Base-by-base conservation (phyloP, 1,139 yeast genomes). In the Hansenula lynferdii region DNA sequence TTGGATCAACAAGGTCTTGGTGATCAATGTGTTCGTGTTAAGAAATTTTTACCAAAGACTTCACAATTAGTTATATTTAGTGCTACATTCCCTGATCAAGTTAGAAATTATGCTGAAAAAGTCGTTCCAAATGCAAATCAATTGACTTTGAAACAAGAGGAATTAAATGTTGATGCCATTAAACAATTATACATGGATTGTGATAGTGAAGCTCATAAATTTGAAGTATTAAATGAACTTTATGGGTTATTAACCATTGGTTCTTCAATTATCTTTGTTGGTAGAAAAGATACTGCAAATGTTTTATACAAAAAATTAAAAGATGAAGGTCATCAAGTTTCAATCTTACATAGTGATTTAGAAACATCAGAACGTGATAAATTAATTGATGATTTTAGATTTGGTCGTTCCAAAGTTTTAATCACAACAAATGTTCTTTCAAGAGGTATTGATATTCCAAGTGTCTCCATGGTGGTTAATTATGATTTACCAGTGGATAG, bases 161-260 rank as follows among this genome's bases (percentile, higher is more conserved):
- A 92, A 60, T 78, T 92, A 56, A 90, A 90, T 55, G 97, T 92
- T 42, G 87, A 80, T 47, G 97, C 94, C 23, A 92, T 92, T 61
- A 90, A 87, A 60, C 98, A 92, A 65, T 71, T 94, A 47, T 94
- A 85, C 67, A 92, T 94, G 96, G 98, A 92, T 64, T 90, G 97
- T 68, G 75, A 79, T 42, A 65, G 72, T 50, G 89, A 77, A 51
- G 65, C 64, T 16, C 86, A 87, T 58, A 90, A 89, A 64, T 85
- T 79, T 56, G 84, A 85, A 50, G 86, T 84, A 16, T 74, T 92
- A 50, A 74, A 80, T 49, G 95, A 85, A 53, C 71, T 92, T 37
- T 94, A 92, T 61, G 95, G 96, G 10, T 67, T 92, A 45, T 70
- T 92, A 61, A 92, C 98, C 17, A 86, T 92, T 59, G 98, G 97